Evolutionary conservation across 768 basidiomycete species (phyloP).

Genomic region (Pleurotus platypus): DNA sequence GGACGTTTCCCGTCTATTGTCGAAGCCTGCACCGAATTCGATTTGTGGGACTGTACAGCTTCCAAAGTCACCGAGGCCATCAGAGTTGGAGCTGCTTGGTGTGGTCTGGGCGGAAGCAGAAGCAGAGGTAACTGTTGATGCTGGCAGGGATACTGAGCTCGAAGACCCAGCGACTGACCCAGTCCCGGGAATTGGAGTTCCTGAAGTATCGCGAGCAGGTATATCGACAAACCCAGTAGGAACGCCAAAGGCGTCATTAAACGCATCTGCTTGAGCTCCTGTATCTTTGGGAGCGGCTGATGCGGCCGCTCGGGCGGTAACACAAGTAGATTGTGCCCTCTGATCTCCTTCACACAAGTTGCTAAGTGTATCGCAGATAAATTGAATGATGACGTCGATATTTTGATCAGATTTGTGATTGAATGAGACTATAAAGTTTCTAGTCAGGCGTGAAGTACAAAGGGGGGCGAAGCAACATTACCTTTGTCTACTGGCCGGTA

Average conservation of each 20-base stretch:
- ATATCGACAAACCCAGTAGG: constrained; percentile 36
- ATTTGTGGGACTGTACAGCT: constrained; percentile 55
- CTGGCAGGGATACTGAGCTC: constrained; percentile 8
- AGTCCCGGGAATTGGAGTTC: constrained; percentile 26
- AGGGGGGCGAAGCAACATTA: constrained; percentile 14
- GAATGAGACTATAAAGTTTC: constrained; percentile 30
- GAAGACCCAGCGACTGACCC: constrained; percentile 13
- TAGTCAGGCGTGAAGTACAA: not conserved
- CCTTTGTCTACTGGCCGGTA: constrained; percentile 52
- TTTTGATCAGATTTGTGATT: constrained; percentile 54
- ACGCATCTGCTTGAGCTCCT: constrained; percentile 55
- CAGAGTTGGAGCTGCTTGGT: constrained; percentile 15
- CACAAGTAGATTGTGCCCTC: constrained; percentile 50
- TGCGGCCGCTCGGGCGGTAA: constrained; percentile 35
- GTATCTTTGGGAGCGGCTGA: constrained; percentile 34
- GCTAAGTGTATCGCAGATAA: constrained; percentile 51
- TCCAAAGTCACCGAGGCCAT: constrained; percentile 33
- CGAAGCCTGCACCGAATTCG: constrained; percentile 55
- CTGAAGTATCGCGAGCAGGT: constrained; percentile 35
- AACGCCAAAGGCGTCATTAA: constrained; percentile 40
- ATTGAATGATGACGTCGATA: constrained; percentile 52
- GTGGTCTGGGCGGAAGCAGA: constrained; percentile 17
- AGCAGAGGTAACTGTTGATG: constrained; percentile 12
- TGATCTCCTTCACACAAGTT: constrained; percentile 53
- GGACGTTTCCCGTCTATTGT: constrained; percentile 52